Evolutionary conservation across 257 asterid species (phyloP).

Genomic region (Cruciata laevipes): DNA sequence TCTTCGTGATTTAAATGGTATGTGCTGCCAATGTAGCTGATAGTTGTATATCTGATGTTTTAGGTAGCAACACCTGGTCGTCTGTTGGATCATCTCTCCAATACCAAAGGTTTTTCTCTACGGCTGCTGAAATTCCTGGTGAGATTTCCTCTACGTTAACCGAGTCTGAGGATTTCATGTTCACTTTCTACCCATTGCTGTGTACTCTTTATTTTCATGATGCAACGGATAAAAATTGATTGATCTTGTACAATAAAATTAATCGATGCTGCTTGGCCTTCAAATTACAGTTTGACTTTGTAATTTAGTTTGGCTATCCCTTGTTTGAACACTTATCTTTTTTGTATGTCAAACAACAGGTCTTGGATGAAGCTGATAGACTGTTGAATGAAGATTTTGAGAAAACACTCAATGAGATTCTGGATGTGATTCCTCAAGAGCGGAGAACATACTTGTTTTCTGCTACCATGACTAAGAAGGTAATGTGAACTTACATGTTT

Average conservation of each 20-base stretch:
- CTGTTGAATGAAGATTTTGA: slow-evolving; percentile 87
- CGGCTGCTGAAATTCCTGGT: slow-evolving; percentile 72
- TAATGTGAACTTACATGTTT: slow-evolving; percentile 2
- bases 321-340: background rate
- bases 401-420: slow-evolving; percentile 63
- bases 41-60: slow-evolving; percentile 8
- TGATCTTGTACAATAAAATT: background rate
- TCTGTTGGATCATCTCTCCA: slow-evolving; percentile 81
- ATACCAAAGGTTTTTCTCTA: slow-evolving; percentile 83
- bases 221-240: background rate
- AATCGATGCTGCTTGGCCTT: background rate
- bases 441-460: slow-evolving; percentile 85
- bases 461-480: slow-evolving; percentile 98
- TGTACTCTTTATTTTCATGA: background rate
- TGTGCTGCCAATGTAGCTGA: background rate
- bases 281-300: background rate
- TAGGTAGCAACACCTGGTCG: slow-evolving; percentile 99
- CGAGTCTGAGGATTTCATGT: slow-evolving; percentile 6
- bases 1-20: background rate
- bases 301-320: background rate
- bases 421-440: slow-evolving; percentile 72
- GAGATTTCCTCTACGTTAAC: slow-evolving; percentile 24
- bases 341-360: slow-evolving; percentile 32
- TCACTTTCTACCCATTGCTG: background rate
- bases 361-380: slow-evolving; percentile 92